Percentiles rank a stretch among this genome's conserved stretches.
Evolutionary conservation across 202 grass and related monocot genomes (phyloP).

Genomic region (Schoenoplectus tabernaemontani): DNA sequence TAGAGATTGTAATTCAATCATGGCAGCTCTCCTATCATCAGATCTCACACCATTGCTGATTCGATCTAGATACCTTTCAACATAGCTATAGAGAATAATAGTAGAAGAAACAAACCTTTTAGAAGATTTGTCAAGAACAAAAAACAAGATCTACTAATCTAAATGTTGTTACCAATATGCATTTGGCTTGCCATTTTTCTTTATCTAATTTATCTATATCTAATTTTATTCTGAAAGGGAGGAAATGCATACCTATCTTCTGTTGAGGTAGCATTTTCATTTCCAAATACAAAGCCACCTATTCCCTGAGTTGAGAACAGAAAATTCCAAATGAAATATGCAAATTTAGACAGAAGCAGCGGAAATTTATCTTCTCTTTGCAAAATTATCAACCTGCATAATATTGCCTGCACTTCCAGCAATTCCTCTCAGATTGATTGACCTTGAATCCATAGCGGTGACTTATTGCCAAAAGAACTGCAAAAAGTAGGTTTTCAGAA

Average conservation of each 20-base stretch:
- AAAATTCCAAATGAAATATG: constrained; percentile 11
- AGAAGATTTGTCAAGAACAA: constrained; percentile 7
- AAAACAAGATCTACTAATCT: not conserved
- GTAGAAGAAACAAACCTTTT: constrained; percentile 18
- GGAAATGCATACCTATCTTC: constrained; percentile 64
- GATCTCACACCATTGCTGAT: constrained; percentile 78
- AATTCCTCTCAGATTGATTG: constrained; percentile 86
- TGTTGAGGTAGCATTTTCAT: constrained; percentile 59
- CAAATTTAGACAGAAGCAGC: not conserved
- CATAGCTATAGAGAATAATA: constrained; percentile 32
- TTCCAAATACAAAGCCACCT: constrained; percentile 92
- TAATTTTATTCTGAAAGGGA: not conserved
- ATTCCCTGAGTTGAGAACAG: constrained; percentile 43
- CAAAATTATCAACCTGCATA: constrained; percentile 55
- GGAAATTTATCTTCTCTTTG: not conserved
- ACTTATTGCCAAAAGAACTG: constrained; percentile 10
- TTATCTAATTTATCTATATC: not conserved
- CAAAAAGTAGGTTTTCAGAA: not conserved
- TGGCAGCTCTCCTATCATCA: constrained; percentile 80
- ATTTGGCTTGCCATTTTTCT: not conserved
- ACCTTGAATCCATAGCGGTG: constrained; percentile 65
- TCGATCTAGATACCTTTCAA: constrained; percentile 80
- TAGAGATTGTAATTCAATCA: constrained; percentile 74
- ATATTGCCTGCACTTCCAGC: constrained; percentile 89
- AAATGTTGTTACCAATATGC: not conserved